Percentiles rank a stretch among this genome's conserved stretches.
These are phyloP conservation scores for Entrophospora sp. DNA, from an alignment of 192 early-diverging fungal species.

Conservation along the genomic window DNA sequence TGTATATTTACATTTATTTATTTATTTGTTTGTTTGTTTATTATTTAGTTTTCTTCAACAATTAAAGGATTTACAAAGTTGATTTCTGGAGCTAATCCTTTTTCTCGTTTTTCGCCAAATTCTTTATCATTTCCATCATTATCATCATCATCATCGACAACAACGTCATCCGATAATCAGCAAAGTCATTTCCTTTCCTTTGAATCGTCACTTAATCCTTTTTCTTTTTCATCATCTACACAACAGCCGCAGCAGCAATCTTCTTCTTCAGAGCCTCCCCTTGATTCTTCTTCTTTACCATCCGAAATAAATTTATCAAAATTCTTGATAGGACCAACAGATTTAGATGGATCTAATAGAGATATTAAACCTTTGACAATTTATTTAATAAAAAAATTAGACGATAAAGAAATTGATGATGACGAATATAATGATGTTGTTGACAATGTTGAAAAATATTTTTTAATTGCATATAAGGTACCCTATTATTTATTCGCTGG, in stretches of 20 bases:
- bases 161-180: neutral
- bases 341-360: neutral
- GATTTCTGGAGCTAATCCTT: constrained; percentile 7
- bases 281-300: neutral
- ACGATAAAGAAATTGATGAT: neutral
- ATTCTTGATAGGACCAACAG: neutral
- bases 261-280: neutral
- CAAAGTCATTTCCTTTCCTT: no score
- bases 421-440: neutral
- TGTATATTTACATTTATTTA: neutral
- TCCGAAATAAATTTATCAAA: neutral
- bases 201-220: neutral
- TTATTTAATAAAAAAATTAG: constrained; percentile 1
- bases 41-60: neutral
- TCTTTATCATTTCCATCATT: no score
- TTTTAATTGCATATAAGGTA: constrained; percentile 16
- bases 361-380: neutral
- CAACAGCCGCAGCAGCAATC: neutral
- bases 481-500: neutral
- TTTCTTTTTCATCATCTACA: neutral
- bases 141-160: neutral
- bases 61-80: constrained; percentile 1
- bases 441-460: neutral
- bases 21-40: neutral
- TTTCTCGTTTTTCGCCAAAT: constrained; percentile 19